Conservation (phyloP, 768 basidiomycete species). For the Tricholoma matsutake region DNA sequence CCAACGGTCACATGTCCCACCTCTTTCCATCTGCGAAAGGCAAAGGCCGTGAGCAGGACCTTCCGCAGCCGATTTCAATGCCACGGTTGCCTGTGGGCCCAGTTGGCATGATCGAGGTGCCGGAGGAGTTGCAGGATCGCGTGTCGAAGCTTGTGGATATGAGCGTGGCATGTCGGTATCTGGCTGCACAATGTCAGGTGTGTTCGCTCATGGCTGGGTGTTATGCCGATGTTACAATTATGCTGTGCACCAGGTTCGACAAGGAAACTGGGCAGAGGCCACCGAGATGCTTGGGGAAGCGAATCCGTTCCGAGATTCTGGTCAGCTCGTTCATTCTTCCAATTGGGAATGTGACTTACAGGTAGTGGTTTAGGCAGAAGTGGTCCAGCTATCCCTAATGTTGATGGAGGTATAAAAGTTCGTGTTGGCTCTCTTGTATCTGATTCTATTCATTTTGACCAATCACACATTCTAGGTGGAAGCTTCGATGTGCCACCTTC, state of each 20-base stretch:
- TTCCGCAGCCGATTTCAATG: constrained; percentile 29
- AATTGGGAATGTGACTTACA: background rate
- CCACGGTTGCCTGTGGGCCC: constrained; percentile 70
- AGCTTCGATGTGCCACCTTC: constrained; percentile 94
- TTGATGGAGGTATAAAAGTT: constrained; percentile 95
- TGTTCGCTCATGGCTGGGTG: constrained; percentile 10
- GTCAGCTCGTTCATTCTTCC: constrained; percentile 31
- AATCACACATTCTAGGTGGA: constrained; percentile 60
- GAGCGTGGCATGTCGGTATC: constrained; percentile 93
- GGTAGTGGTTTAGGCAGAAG: constrained; percentile 43
- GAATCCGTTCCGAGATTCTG: constrained; percentile 79
- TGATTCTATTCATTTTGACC: background rate
- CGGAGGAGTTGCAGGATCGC: constrained; percentile 58
- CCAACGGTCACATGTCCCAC: constrained; percentile 40
- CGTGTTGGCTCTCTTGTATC: background rate
- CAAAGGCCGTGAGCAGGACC: constrained; percentile 57
- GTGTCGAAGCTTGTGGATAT: constrained; percentile 85
- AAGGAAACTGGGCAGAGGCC: constrained; percentile 91
- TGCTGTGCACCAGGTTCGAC: constrained; percentile 50
- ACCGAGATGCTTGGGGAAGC: constrained; percentile 91
- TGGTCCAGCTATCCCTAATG: constrained; percentile 71
- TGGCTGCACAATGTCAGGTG: constrained; percentile 94
- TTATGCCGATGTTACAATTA: constrained; percentile 9
- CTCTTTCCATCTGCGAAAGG: constrained; percentile 44
- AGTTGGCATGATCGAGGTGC: constrained; percentile 66